Evolutionary conservation across 495 filamentous ascomycete species (phyloP), one percentile per base, ranked within the genome.

Genomic region (Penicillium maclennaniae): DNA sequence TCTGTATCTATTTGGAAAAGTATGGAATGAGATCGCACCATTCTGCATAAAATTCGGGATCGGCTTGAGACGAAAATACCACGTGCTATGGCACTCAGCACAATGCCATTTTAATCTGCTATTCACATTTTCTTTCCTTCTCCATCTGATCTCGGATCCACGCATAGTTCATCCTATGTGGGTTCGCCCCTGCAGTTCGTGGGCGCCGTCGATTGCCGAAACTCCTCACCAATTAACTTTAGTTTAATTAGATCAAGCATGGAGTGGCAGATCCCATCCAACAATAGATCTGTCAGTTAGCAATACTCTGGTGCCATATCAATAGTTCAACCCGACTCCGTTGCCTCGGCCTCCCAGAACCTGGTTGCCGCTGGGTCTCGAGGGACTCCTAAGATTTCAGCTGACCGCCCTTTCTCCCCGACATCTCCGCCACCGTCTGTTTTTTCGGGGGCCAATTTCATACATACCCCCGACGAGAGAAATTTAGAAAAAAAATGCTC

Each of bases 401-500:
- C 52, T 54, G 52, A 54, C 52, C 52, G 52, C 52, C 40, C 49
- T 45, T 48, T 34, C 27, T 47, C 43, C 43, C 44, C 47, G 19
- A 31, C 21, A 41, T 47, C 47, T 43, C 47, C 37, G 19, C 51
- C 48, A 43, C 38, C 43, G 26, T 45, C 39, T n/a, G 21, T 31
- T 47, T 41, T 42, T 47, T 17, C 26, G 14, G 31, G 12, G 23
- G 28, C 37, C 34, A 12, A 48, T 10, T 8, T 15, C 38, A 46
- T 43, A 36, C 16, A 49, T 9, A 25, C 34, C 42, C n/a, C n/a
- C 34, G 48, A 49, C 20, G 28, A 27, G 45, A 49, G 43, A 42
- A n/a, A n/a, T n/a, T n/a, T n/a, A n/a, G n/a, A 47, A 26, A 37
- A 7, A 47, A 34, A 28, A 61, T 66, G 56, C 58, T 75, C 47